Conservation (phyloP, 495 filamentous ascomycete genomes). For the Penicillium odoratum region DNA sequence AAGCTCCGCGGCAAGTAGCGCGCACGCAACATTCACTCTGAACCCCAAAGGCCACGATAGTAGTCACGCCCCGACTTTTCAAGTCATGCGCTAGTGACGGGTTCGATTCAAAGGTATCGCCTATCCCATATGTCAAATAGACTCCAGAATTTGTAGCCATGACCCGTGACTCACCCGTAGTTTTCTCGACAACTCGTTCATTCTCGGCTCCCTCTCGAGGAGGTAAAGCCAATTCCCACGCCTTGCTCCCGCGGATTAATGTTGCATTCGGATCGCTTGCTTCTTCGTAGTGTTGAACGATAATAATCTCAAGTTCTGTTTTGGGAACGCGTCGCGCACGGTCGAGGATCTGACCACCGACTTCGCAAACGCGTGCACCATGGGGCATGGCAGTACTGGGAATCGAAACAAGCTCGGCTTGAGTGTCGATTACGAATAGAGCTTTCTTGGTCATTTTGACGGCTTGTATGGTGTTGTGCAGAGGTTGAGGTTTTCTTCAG, state of each 20-base stretch:
- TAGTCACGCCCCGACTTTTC: neutral
- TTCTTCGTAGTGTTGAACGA: conserved; percentile 1
- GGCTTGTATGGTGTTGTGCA: neutral
- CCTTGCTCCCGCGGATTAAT: neutral
- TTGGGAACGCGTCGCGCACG: neutral
- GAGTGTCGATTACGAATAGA: conserved; percentile 2
- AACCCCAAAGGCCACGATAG: neutral
- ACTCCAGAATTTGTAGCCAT: neutral
- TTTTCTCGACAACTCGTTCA: conserved; percentile 4
- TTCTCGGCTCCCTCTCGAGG: neutral
- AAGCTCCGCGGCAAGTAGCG: neutral
- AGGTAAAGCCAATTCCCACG: neutral
- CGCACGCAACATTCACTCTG: conserved; percentile 6
- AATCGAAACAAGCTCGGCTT: neutral
- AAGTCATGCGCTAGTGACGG: neutral
- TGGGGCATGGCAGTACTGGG: neutral
- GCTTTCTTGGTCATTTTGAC: conserved; percentile 1
- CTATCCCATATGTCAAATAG: neutral
- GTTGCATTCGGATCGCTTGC: neutral
- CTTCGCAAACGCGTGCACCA: neutral
- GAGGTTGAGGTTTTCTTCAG: neutral
- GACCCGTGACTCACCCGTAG: neutral
- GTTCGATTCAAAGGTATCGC: conserved; percentile 5
- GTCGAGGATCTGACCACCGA: neutral
- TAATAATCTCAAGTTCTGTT: neutral